Evolutionary conservation across 768 basidiomycete species (phyloP), one percentile per base, ranked within the genome.

Genomic region (Pholiota microspora): DNA sequence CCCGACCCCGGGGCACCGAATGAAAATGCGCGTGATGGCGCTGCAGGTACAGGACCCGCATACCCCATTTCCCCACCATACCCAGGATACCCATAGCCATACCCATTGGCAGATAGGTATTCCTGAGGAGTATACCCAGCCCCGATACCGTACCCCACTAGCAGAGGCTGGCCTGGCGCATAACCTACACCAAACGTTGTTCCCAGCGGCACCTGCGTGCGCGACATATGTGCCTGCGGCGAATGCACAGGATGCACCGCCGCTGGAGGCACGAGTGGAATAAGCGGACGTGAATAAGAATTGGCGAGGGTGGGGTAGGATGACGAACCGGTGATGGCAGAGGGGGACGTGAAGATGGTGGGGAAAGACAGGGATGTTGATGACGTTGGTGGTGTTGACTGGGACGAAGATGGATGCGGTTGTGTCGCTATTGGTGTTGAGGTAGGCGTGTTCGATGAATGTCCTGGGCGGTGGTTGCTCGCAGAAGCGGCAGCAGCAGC

Each of bases 301-400:
- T 45, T 54, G 10, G 54, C 55, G 23, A 61, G 51, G 3, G 62
- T 57, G 29, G 59, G 59, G 15, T 59, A 31, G n/a, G 62, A 58
- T 16, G 60, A 51, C 4, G 59, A 53, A 9, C 56, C 60, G 12
- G 53, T 18, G 7, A 8, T n/a, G 24, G 13, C 28, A 4, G 29
- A 2, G 13, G 46, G 4, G 2, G 46, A 15, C 4, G 36, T 23
- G 15, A 38, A 9, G 36, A 23, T 36, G 0, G 50, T 13, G 8
- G 40, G 21, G 29, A 18, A 47, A 45, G 46, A 18, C 29, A n/a
- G n/a, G n/a, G n/a, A n/a, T n/a, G n/a, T n/a, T n/a, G n/a, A n/a
- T n/a, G n/a, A n/a, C n/a, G 29, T 31, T 31, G 29, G 12, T 6
- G 32, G 50, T 31, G 29, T 38, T 34, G n/a, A n/a, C n/a, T n/a